Evolutionary conservation across 768 basidiomycete genomes (phyloP), one percentile per base, ranked within the genome.

Genomic region (Suillus paluster): DNA sequence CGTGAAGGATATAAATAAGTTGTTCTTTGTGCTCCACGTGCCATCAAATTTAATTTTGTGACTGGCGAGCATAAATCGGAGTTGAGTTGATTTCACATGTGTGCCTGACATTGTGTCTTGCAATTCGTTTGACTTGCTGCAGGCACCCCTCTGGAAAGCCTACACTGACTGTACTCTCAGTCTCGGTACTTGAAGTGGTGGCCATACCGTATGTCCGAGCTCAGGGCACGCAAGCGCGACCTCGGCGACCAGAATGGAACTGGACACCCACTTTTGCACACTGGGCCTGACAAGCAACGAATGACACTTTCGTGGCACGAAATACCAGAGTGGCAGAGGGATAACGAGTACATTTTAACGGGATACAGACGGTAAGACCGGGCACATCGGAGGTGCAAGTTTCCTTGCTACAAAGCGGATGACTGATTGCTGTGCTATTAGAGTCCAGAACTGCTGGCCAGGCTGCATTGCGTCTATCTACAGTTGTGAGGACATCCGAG

Each of bases 331-430:
- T 93, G 89, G 89, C 85, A 86, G 73, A 82, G 77, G 65, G 87
- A 92, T 73, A 92, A 92, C 67, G 88, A 91, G 66, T 89, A 84
- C 69, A 91, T 92, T 63, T 42, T 87, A 61, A 75, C 74, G 39
- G 91, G 91, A 2, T 92, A 92, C 71, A 80, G 90, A 75, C 79
- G 84, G 91, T 90, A 68, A 68, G 78, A 61, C 64, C 44, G 49
- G 39, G 50, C 30, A n/a, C n/a, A 36, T 57, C 42, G 36, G 57
- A 19, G 17, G 48, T 48, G 41, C 57, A 62, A 30, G 57, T 54
- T 56, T 49, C 5, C 63, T 63, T 63, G 42, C 57, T 11, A 56
- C 54, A 53, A 34, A 5, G 30, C 30, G n/a, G 27, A 41, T 68
- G 53, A 61, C 11, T 27, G 30, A 55, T 33, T 25, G 3, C 36